Evolutionary conservation across 202 grass and related monocot genomes (phyloP), one percentile per base, ranked within the genome.

Genomic region (Eragrostis tef): DNA sequence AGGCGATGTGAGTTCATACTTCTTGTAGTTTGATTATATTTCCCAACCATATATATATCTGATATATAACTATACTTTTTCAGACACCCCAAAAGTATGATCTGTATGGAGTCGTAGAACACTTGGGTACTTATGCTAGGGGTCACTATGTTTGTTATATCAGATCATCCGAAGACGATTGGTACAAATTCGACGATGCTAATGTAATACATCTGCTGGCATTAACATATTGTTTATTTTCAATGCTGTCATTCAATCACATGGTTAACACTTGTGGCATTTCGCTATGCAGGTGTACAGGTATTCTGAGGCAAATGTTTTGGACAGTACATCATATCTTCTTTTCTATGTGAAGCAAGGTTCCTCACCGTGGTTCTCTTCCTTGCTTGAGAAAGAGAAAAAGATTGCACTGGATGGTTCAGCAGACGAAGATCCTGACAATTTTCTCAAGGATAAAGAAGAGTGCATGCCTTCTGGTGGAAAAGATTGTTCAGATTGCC

Each of bases 311-410:
- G 79, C 21, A 46, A 4, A 9, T 1, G 52, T 74, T 66, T 69
- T 90, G 79, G 44, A 86, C 24, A 46, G 0, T 5, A 27, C 71
- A 50, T 79, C 88, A 17, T 90, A 90, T 61, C 74, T 90, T 66
- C 74, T 90, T 56, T 90, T 90, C 62, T 90, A 90, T 86, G 63
- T 83, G 34, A 86, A 90, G 84, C 50, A 86, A 69, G 88, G 88
- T 69, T 86, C 88, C 43, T 89, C 43, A 43, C 79, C 79, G 0
- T 90, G 83, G 88, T 86, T 90, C 69, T 74, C 74, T 52, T 79
- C 61, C 49, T 74, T 83, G 43, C 68, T 90, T 3, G 52, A 86
- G 60, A 65, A 71, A 79, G 71, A 79, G 70, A 16, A 58, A 9
- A 58, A n/a, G 26, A 48, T 58, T 26, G 41, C 42, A 31, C 20